Conservation (phyloP, 768 basidiomycete genomes). For the Leccinum obscurum region DNA sequence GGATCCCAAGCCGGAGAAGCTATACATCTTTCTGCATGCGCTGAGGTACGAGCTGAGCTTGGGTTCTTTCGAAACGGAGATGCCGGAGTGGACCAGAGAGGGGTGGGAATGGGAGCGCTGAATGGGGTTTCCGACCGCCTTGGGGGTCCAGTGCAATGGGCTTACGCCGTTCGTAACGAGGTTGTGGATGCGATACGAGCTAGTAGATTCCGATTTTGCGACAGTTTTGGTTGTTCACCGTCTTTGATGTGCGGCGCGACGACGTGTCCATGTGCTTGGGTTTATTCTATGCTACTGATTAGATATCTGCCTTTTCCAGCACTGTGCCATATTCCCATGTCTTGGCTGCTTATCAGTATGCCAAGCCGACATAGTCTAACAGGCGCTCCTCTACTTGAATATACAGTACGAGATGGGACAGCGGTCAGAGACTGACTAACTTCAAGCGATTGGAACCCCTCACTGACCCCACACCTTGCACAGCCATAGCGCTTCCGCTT, state of each 20-base stretch:
- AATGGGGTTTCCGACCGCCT: not conserved
- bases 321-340: not conserved
- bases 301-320: not conserved
- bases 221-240: not conserved
- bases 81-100: conserved; percentile 86
- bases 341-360: not conserved
- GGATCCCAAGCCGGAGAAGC: conserved; percentile 87
- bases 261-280: not conserved
- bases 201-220: not conserved
- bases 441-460: not conserved
- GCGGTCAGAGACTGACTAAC: not conserved
- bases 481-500: not conserved
- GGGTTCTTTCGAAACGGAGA: conserved; percentile 80
- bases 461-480: not conserved
- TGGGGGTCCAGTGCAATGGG: not conserved
- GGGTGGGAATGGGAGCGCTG: conserved; percentile 63
- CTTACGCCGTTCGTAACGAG: not conserved
- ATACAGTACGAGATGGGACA: not conserved
- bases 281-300: not conserved
- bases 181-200: not conserved
- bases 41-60: conserved; percentile 78
- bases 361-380: not conserved
- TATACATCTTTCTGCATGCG: conserved; percentile 97
- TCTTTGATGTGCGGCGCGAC: not conserved
- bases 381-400: not conserved